phyloP scores from a whole-genome alignment of 257 asterid genomes.

The Leptodermis oblonga region DNA sequence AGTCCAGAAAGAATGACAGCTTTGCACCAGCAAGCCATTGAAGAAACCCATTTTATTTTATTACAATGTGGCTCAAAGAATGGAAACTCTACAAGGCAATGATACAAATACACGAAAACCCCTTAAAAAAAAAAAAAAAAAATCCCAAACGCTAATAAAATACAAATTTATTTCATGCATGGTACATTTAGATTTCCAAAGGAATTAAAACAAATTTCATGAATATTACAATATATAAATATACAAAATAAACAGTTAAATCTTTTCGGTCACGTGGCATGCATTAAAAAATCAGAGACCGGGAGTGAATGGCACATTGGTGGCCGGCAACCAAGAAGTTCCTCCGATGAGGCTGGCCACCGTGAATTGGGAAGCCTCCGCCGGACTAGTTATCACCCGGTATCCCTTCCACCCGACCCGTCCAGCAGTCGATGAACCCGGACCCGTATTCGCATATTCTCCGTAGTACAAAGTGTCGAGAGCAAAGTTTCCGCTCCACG shows the following conservation, averaged over 20 bases:
- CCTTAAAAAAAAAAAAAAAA: no score
- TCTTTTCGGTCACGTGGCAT: background rate
- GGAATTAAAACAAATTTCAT: background rate
- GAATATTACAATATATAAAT: background rate
- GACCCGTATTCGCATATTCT: constrained; percentile 78
- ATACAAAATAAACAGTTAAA: background rate
- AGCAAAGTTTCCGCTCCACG: constrained; percentile 85
- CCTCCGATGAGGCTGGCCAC: constrained; percentile 69
- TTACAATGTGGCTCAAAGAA: background rate
- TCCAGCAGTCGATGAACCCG: constrained; percentile 60
- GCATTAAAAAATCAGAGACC: constrained; percentile 35
- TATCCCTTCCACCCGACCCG: constrained; percentile 85
- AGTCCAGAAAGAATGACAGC: background rate
- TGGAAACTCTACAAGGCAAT: background rate
- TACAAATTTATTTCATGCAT: no score
- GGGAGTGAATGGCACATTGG: constrained; percentile 69
- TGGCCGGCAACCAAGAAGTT: constrained; percentile 62
- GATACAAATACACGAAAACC: no score
- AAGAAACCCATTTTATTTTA: background rate
- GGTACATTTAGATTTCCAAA: background rate
- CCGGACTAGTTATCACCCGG: constrained; percentile 58
- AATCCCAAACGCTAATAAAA: no score
- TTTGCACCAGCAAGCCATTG: background rate
- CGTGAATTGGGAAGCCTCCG: constrained; percentile 59
- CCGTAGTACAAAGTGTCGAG: constrained; percentile 65